A percentile compares a stretch with the other conserved stretches of the same genome.
phyloP scores from a whole-genome alignment of 352 stramenopile species.

The Globisporangium paroecandrum region DNA sequence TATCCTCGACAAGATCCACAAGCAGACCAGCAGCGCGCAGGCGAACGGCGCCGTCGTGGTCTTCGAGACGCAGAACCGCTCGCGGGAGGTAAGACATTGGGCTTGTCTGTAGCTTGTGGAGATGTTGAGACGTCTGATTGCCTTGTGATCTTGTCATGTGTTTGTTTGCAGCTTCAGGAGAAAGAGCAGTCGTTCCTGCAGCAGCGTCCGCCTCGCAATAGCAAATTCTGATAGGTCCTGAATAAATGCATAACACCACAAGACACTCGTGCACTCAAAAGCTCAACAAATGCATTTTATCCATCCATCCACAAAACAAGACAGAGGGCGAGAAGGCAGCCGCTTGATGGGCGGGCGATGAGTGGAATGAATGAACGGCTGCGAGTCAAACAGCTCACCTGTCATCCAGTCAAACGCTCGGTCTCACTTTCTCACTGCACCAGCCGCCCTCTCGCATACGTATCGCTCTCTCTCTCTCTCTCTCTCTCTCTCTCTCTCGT shows the following conservation, averaged over 20 bases:
- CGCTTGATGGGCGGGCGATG: neutral
- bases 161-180: constrained; percentile 38
- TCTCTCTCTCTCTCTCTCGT: neutral
- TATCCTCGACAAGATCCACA: constrained; percentile 71
- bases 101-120: neutral
- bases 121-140: neutral
- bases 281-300: constrained; percentile 10
- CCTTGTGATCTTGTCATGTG: neutral
- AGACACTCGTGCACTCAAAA: constrained; percentile 1
- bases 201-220: constrained; percentile 25
- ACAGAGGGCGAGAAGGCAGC: neutral
- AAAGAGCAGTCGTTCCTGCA: constrained; percentile 44
- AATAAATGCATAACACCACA: neutral
- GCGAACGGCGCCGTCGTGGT: constrained; percentile 53
- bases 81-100: constrained; percentile 43
- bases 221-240: constrained; percentile 26
- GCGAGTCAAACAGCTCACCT: neutral
- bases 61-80: constrained; percentile 69
- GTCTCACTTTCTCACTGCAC: neutral
- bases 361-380: neutral
- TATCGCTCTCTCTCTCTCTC: neutral
- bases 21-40: constrained; percentile 35
- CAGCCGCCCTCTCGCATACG: neutral
- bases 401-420: neutral
- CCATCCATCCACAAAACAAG: constrained; percentile 11